A percentile compares a stretch with the other conserved stretches of the same genome.
These are phyloP conservation scores for Smittium mucronatum DNA, from an alignment of 371 early-diverging fungal species.

Conservation along the genomic window DNA sequence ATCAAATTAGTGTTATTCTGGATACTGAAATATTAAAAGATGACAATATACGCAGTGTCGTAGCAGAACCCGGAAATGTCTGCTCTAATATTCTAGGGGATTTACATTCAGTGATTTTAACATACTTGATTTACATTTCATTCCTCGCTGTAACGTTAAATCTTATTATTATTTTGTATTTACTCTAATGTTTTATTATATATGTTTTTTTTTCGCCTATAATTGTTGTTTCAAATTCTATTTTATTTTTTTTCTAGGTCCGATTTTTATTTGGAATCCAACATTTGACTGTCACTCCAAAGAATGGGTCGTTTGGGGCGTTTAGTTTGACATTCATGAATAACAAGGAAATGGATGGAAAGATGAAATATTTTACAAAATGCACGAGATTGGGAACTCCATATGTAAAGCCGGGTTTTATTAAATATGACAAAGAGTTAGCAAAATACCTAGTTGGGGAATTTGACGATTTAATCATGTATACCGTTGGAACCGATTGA, in stretches of 20 bases:
- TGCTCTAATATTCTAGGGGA: constrained; percentile 43
- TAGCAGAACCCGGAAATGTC: constrained; percentile 61
- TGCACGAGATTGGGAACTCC: constrained; percentile 31
- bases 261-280: constrained; percentile 37
- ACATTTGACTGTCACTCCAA: constrained; percentile 45
- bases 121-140: constrained; percentile 31
- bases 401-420: constrained; percentile 28
- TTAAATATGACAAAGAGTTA: constrained; percentile 21
- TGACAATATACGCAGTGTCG: constrained; percentile 33
- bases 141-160: constrained; percentile 27
- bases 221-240: neutral
- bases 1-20: constrained; percentile 42
- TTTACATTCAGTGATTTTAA: constrained; percentile 22
- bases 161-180: too few species aligned
- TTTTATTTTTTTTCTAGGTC: constrained; percentile 8
- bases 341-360: constrained; percentile 29
- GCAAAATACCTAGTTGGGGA: constrained; percentile 17
- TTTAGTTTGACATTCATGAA: constrained; percentile 38
- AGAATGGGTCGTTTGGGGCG: constrained; percentile 40
- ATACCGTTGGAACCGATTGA: constrained; percentile 1
- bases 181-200: too few species aligned
- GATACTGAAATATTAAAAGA: constrained; percentile 20
- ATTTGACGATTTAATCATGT: constrained; percentile 17
- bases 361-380: constrained; percentile 34
- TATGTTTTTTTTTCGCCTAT: too few species aligned